These are phyloP conservation scores for Verticillium zaregamsianum DNA, from an alignment of 2,329 filamentous ascomycete genomes.

Conservation along the genomic window DNA sequence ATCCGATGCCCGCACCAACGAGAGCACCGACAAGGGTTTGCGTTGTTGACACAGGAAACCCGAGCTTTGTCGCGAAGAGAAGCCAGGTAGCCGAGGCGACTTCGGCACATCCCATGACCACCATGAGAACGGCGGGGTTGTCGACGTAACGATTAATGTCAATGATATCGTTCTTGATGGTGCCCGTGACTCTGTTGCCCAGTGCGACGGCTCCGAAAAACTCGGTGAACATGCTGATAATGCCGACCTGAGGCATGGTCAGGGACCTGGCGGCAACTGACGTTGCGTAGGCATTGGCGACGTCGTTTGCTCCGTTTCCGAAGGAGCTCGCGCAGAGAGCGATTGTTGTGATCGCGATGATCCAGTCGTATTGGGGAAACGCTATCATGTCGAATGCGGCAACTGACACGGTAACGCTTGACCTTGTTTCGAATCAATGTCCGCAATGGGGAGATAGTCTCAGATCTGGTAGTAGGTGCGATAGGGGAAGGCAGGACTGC, in stretches of 20 bases:
- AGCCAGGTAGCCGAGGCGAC: slow-evolving; percentile 12
- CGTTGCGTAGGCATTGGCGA: slow-evolving; percentile 45
- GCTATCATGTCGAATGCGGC: neutral
- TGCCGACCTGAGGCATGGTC: slow-evolving; percentile 46
- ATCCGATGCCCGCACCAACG: slow-evolving; percentile 18
- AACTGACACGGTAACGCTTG: no score
- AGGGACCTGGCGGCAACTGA: slow-evolving; percentile 46
- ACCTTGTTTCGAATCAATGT: no score
- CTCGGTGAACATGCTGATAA: slow-evolving; percentile 44
- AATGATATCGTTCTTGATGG: slow-evolving; percentile 40
- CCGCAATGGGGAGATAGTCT: no score
- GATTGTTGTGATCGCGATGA: slow-evolving; percentile 11
- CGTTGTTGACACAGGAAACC: slow-evolving; percentile 9
- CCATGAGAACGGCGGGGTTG: slow-evolving; percentile 13
- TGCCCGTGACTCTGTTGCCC: slow-evolving; percentile 38
- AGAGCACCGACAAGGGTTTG: slow-evolving; percentile 12
- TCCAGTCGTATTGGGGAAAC: slow-evolving; percentile 10
- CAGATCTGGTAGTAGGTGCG: no score
- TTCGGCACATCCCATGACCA: slow-evolving; percentile 10
- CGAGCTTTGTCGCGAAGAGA: slow-evolving; percentile 8
- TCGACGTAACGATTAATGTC: slow-evolving; percentile 26
- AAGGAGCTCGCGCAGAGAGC: slow-evolving; percentile 11
- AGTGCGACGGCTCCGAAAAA: slow-evolving; percentile 48
- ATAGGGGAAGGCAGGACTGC: no score
- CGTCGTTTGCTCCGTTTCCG: slow-evolving; percentile 13